Conservation (phyloP, 1,284 basidiomycete genomes). For the Cutaneotrichosporon sp. region DNA sequence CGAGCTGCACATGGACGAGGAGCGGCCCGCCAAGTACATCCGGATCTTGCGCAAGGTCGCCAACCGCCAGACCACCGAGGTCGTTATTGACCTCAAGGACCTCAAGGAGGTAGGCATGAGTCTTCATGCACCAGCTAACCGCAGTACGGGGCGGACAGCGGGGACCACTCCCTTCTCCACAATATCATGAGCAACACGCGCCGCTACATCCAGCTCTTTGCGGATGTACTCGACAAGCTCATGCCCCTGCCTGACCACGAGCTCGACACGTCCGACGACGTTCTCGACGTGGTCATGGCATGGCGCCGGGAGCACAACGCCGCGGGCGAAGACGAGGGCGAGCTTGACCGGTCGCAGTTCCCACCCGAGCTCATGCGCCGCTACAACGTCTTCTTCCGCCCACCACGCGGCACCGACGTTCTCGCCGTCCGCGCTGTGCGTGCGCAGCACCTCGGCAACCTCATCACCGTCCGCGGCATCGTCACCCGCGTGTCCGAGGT, state of each 20-base stretch:
- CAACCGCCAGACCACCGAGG: slow-evolving; percentile 63
- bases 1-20: slow-evolving; percentile 56
- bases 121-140: not conserved
- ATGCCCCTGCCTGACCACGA: slow-evolving; percentile 86
- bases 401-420: slow-evolving; percentile 65
- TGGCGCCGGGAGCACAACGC: slow-evolving; percentile 87
- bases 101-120: slow-evolving; percentile 43
- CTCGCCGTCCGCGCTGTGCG: slow-evolving; percentile 91
- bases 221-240: slow-evolving; percentile 84
- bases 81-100: slow-evolving; percentile 54
- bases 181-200: slow-evolving; percentile 82
- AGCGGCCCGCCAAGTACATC: slow-evolving; percentile 72
- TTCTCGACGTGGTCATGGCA: slow-evolving; percentile 91
- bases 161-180: slow-evolving; percentile 67
- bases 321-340: slow-evolving; percentile 24
- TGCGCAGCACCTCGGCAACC: slow-evolving; percentile 79
- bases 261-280: slow-evolving; percentile 83
- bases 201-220: slow-evolving; percentile 88
- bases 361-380: slow-evolving; percentile 87
- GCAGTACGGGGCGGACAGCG: slow-evolving; percentile 61
- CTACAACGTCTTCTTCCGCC: slow-evolving; percentile 94
- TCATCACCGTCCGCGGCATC: slow-evolving; percentile 96
- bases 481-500: slow-evolving; percentile 99
- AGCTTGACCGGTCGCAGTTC: slow-evolving; percentile 60
- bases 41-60: slow-evolving; percentile 87